Percentiles rank a stretch among this genome's conserved stretches.
Evolutionary conservation across 352 stramenopile genomes (phyloP).

Genomic region (Pythium scleroteichum): DNA sequence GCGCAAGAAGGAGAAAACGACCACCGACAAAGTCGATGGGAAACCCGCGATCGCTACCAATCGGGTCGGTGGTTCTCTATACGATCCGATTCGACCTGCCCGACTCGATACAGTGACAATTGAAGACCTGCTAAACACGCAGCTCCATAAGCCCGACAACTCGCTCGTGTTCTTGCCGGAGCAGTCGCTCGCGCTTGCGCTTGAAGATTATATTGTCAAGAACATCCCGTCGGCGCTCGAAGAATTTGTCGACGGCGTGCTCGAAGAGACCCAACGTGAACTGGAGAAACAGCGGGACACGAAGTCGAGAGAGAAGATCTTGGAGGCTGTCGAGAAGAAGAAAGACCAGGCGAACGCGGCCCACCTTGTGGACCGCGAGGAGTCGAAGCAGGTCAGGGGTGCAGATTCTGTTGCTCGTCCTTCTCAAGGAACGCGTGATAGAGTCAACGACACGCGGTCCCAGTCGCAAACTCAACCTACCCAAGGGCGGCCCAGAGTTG

Average conservation of each 20-base stretch:
- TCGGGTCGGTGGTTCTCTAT: constrained; percentile 18
- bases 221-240: constrained; percentile 79
- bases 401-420: background rate
- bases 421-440: too few relatives aligned
- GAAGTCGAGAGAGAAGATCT: constrained; percentile 66
- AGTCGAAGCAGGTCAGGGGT: constrained; percentile 36
- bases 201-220: constrained; percentile 84
- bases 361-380: constrained; percentile 50
- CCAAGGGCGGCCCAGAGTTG: constrained; percentile 8
- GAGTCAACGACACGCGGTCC: too few relatives aligned
- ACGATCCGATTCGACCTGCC: constrained; percentile 58
- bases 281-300: constrained; percentile 46
- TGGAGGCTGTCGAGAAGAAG: constrained; percentile 65
- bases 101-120: constrained; percentile 70
- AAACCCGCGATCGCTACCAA: constrained; percentile 35
- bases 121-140: constrained; percentile 71
- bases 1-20: constrained; percentile 59
- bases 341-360: constrained; percentile 58
- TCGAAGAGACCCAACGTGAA: constrained; percentile 75
- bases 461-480: constrained; percentile 22
- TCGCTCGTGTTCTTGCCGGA: constrained; percentile 81
- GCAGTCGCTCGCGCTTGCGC: constrained; percentile 56
- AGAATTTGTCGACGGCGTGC: constrained; percentile 66
- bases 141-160: constrained; percentile 63
- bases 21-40: constrained; percentile 31